These are phyloP conservation scores for Neodidymelliopsis sp. DNA, from an alignment of 2,329 filamentous ascomycete species.

Conservation along the genomic window DNA sequence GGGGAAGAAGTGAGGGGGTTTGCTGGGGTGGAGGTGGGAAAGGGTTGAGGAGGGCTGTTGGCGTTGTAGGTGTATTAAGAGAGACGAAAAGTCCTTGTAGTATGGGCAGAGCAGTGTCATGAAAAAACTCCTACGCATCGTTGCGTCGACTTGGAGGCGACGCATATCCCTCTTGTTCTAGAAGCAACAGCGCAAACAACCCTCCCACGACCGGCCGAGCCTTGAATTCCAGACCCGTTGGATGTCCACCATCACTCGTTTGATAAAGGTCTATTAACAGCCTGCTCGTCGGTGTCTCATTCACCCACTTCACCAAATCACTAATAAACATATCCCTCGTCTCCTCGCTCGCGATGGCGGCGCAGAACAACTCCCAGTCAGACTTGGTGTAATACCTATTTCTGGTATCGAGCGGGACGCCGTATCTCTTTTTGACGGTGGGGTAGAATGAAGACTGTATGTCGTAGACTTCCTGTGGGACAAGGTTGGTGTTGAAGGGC, in stretches of 20 bases:
- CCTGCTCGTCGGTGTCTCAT: constrained; percentile 77
- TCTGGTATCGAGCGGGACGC: constrained; percentile 80
- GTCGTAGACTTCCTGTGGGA: constrained; percentile 78
- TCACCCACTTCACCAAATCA: constrained; percentile 79
- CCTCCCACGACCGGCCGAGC: constrained; percentile 84
- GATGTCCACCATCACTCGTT: constrained; percentile 78
- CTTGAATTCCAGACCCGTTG: constrained; percentile 77
- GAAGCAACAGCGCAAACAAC: constrained; percentile 83
- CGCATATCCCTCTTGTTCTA: constrained; percentile 73
- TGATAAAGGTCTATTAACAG: constrained; percentile 84
- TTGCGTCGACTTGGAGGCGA: too few species aligned
- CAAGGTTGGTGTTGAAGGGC: constrained; percentile 61
- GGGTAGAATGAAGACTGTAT: constrained; percentile 84
- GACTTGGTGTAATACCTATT: constrained; percentile 82
- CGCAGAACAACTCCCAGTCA: constrained; percentile 90
- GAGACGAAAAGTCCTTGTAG: too few species aligned
- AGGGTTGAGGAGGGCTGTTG: too few species aligned
- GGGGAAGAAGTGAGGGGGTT: constrained; percentile 11
- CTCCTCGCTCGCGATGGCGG: constrained; percentile 74
- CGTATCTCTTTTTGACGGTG: constrained; percentile 79
- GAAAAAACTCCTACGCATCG: too few species aligned
- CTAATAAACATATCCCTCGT: constrained; percentile 76
- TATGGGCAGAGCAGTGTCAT: too few species aligned
- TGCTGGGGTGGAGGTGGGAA: neutral
- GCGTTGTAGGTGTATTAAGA: too few species aligned